Conservation (phyloP, 2,329 filamentous ascomycete genomes). For the Remersonia thermophila region DNA sequence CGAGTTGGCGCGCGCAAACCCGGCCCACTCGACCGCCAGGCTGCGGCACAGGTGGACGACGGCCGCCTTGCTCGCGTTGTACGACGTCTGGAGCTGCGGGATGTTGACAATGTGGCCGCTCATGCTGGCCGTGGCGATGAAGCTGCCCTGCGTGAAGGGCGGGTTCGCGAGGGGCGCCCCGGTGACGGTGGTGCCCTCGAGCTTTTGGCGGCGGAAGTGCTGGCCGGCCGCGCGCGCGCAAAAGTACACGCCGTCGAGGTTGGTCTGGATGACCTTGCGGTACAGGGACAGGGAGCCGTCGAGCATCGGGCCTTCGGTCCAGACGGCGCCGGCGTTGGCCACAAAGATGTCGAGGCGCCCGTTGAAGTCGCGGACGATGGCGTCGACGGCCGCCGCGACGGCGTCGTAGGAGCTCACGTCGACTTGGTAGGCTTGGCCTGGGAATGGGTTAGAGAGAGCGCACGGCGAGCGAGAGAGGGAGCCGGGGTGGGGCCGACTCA, state of each 20-base stretch:
- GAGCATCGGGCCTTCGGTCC: slow-evolving; percentile 56
- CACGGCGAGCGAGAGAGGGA: neutral
- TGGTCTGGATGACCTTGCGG: slow-evolving; percentile 54
- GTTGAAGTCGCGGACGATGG: slow-evolving; percentile 53
- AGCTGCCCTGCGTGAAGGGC: slow-evolving; percentile 51
- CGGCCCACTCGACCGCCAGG: slow-evolving; percentile 64
- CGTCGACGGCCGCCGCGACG: slow-evolving; percentile 38
- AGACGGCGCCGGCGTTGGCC: slow-evolving; percentile 65
- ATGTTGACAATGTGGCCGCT: slow-evolving; percentile 67
- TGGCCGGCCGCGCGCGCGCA: slow-evolving; percentile 57
- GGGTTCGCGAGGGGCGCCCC: slow-evolving; percentile 42
- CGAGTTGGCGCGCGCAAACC: slow-evolving; percentile 60
- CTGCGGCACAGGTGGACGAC: slow-evolving; percentile 51
- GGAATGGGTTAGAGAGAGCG: neutral
- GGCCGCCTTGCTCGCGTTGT: slow-evolving; percentile 61
- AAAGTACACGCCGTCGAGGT: slow-evolving; percentile 69
- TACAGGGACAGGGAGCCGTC: slow-evolving; percentile 54
- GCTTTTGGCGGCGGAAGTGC: slow-evolving; percentile 59
- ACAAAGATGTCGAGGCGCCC: slow-evolving; percentile 67
- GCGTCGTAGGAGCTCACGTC: slow-evolving; percentile 43
- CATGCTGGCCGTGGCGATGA: slow-evolving; percentile 70
- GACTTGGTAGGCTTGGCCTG: slow-evolving; percentile 50
- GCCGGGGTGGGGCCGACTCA: slow-evolving; percentile 24
- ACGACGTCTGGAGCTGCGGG: slow-evolving; percentile 61
- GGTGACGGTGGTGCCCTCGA: slow-evolving; percentile 49